Evolutionary conservation across 768 basidiomycete species (phyloP).

Genomic region (Tylopilus rubrobrunneus): DNA sequence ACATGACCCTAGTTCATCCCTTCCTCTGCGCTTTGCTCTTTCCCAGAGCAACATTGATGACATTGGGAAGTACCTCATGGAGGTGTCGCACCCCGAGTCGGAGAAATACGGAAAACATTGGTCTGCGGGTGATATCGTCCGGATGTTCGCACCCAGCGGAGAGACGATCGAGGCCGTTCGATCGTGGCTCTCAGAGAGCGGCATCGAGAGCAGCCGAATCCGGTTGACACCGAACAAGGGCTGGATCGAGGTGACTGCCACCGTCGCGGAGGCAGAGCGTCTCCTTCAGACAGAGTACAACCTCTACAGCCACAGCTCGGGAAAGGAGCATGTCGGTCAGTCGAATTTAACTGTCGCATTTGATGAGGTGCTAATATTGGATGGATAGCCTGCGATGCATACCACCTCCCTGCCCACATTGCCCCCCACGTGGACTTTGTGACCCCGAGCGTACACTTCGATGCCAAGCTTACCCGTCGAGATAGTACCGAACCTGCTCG

Average conservation of each 20-base stretch:
- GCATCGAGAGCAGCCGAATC: constrained; percentile 21
- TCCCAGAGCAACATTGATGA: constrained; percentile 11
- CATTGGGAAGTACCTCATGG: constrained; percentile 27
- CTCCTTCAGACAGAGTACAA: constrained; percentile 33
- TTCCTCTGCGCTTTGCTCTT: constrained; percentile 28
- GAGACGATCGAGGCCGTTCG: constrained; percentile 26
- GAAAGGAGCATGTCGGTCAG: constrained; percentile 21
- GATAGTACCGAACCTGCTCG: constrained; percentile 7
- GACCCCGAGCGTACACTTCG: constrained; percentile 33
- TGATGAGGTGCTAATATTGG: background rate
- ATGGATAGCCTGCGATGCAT: constrained; percentile 29
- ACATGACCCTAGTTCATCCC: background rate
- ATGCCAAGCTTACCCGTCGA: constrained; percentile 20
- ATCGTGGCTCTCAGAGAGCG: constrained; percentile 28
- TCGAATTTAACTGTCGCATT: background rate
- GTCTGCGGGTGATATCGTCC: constrained; percentile 22
- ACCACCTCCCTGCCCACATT: constrained; percentile 31
- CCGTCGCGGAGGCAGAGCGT: constrained; percentile 23
- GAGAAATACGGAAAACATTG: constrained; percentile 33
- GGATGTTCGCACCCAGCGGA: constrained; percentile 28
- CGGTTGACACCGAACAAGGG: constrained; percentile 19
- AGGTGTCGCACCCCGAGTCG: constrained; percentile 33
- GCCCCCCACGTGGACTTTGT: constrained; percentile 33
- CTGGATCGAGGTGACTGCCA: constrained; percentile 26
- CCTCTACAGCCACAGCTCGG: constrained; percentile 27